A percentile compares a stretch with the other conserved stretches of the same genome.
Evolutionary conservation across 2,329 filamentous ascomycete species (phyloP).

Genomic region (Aspergillus candidus): DNA sequence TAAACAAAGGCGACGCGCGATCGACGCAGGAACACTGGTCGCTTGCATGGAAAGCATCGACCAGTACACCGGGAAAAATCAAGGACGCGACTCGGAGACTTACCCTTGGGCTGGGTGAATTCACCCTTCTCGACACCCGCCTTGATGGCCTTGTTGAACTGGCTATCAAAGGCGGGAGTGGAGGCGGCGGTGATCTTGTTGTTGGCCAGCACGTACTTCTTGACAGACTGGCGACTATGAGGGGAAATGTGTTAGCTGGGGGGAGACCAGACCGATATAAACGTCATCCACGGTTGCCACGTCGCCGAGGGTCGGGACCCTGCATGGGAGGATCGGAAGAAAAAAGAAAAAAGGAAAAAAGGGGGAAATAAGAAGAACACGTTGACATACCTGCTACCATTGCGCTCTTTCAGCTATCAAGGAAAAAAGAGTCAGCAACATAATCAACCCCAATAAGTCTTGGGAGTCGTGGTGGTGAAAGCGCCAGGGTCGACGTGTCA

Average conservation of each 20-base stretch:
- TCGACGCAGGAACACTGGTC: background rate
- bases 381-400: conserved; percentile 60
- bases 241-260: conserved; percentile 28
- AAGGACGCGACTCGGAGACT: conserved; percentile 28
- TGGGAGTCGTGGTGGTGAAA: conserved; percentile 19
- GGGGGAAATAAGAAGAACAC: conserved; percentile 15
- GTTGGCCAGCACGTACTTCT: conserved; percentile 69
- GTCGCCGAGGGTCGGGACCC: conserved; percentile 11
- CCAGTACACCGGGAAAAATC: background rate
- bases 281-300: conserved; percentile 12
- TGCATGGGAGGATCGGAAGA: conserved; percentile 1
- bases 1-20: conserved; percentile 1
- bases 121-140: conserved; percentile 77
- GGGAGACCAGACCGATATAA: conserved; percentile 9
- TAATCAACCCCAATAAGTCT: conserved; percentile 18
- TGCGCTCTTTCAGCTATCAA: conserved; percentile 61
- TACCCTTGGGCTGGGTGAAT: conserved; percentile 89
- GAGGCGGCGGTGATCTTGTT: conserved; percentile 56
- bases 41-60: background rate
- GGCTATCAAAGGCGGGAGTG: conserved; percentile 58
- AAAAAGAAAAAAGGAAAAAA: background rate
- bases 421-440: conserved; percentile 45
- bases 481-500: conserved; percentile 27
- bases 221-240: conserved; percentile 62
- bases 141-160: conserved; percentile 82